Conservation (phyloP, 345 rosid species). For the Salix purpurea region DNA sequence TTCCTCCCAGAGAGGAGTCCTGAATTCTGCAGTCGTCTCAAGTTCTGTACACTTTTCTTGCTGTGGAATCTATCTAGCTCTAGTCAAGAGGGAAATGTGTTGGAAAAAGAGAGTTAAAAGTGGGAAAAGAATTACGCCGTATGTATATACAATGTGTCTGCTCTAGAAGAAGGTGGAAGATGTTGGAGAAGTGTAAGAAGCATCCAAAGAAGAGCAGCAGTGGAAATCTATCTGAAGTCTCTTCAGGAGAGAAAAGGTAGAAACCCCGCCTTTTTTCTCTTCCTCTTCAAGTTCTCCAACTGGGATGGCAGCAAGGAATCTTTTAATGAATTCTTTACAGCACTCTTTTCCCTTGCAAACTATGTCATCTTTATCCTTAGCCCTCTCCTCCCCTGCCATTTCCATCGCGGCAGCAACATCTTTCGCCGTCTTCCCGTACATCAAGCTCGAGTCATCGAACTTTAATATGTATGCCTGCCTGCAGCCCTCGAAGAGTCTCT, state of each 20-base stretch:
- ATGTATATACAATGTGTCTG: background rate
- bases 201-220: conserved; percentile 13
- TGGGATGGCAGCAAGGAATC: conserved; percentile 61
- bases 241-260: conserved; percentile 32
- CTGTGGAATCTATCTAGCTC: no score
- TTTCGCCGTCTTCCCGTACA: conserved; percentile 21
- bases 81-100: no score
- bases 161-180: background rate
- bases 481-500: conserved; percentile 59
- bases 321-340: conserved; percentile 58
- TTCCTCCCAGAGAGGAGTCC: no score
- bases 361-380: conserved; percentile 11
- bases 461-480: conserved; percentile 50
- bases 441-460: conserved; percentile 46
- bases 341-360: conserved; percentile 53
- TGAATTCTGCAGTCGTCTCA: no score
- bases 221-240: conserved; percentile 68
- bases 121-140: no score
- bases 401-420: background rate
- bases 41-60: no score
- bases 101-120: background rate
- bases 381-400: background rate
- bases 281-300: conserved; percentile 46
- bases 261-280: conserved; percentile 39
- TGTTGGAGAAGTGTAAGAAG: conserved; percentile 1